Evolutionary conservation across 805 yeast species (phyloP).

Genomic region (Torulaspora microellipsoides): DNA sequence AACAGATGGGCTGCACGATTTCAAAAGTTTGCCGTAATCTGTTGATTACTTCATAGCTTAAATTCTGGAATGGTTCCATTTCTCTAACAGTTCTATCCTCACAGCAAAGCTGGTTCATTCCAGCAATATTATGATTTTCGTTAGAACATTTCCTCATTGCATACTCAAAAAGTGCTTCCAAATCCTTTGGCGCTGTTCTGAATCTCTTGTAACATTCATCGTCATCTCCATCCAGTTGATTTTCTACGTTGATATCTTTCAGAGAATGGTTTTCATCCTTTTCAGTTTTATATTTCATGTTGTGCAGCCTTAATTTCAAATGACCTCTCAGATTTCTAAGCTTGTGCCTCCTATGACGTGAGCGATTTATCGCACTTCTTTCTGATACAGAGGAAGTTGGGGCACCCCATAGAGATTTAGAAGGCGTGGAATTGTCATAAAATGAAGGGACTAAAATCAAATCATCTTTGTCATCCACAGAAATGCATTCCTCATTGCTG

Average conservation of each 20-base stretch:
- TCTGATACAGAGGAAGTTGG: too few relatives aligned
- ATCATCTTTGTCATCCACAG: constrained; percentile 12
- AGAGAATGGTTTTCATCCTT: background rate
- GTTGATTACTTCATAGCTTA: too few relatives aligned
- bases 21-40: too few relatives aligned
- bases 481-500: constrained; percentile 12
- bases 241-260: background rate
- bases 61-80: too few relatives aligned
- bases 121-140: background rate
- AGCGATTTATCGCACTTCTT: background rate
- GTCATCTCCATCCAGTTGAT: background rate
- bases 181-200: constrained; percentile 15
- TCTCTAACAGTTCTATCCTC: too few relatives aligned
- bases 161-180: constrained; percentile 18
- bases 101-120: background rate
- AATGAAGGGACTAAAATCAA: constrained; percentile 11
- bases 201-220: constrained; percentile 15
- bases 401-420: too few relatives aligned
- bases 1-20: too few relatives aligned
- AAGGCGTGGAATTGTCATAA: background rate
- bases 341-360: constrained; percentile 8
- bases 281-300: constrained; percentile 2
- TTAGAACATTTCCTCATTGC: constrained; percentile 11
- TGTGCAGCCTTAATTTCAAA: constrained; percentile 5
- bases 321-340: constrained; percentile 8